Conservation (phyloP, 768 basidiomycete species). For the Hygrocybe coccinea region DNA sequence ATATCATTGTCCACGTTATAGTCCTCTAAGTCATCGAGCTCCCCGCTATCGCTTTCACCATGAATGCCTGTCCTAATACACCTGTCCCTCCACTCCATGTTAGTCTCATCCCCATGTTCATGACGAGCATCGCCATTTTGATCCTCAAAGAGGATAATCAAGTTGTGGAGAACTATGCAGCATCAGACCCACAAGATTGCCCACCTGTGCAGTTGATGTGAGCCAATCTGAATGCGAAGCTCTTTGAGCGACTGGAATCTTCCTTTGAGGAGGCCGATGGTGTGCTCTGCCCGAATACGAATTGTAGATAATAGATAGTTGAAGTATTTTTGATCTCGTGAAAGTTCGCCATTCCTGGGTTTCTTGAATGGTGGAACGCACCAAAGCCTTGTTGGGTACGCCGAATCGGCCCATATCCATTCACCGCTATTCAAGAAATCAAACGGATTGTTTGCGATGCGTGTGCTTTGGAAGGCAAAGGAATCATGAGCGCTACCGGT, state of each 20-base stretch:
- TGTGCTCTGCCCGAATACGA: constrained; percentile 20
- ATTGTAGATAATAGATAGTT: constrained; percentile 21
- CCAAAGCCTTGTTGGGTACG: constrained; percentile 26
- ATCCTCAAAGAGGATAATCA: background rate
- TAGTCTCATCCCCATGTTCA: background rate
- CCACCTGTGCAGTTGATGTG: constrained; percentile 10
- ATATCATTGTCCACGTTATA: too few relatives aligned
- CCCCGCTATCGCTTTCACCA: background rate
- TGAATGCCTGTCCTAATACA: background rate
- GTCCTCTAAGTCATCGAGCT: background rate
- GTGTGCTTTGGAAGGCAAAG: too few relatives aligned
- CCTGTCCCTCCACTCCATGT: background rate
- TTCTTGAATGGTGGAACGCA: constrained; percentile 25
- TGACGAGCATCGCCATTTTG: too few relatives aligned
- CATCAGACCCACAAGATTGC: constrained; percentile 15
- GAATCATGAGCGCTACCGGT: too few relatives aligned
- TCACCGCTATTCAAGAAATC: constrained; percentile 11
- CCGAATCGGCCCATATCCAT: constrained; percentile 31
- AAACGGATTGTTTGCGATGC: too few relatives aligned
- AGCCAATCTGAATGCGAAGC: constrained; percentile 14
- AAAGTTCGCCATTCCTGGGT: constrained; percentile 13
- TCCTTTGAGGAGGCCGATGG: constrained; percentile 26
- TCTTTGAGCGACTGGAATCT: constrained; percentile 22
- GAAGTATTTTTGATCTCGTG: constrained; percentile 16
- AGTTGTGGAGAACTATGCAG: constrained; percentile 19